These are phyloP conservation scores for Aspergillus candidus DNA, from an alignment of 2,329 filamentous ascomycete genomes.

Conservation along the genomic window DNA sequence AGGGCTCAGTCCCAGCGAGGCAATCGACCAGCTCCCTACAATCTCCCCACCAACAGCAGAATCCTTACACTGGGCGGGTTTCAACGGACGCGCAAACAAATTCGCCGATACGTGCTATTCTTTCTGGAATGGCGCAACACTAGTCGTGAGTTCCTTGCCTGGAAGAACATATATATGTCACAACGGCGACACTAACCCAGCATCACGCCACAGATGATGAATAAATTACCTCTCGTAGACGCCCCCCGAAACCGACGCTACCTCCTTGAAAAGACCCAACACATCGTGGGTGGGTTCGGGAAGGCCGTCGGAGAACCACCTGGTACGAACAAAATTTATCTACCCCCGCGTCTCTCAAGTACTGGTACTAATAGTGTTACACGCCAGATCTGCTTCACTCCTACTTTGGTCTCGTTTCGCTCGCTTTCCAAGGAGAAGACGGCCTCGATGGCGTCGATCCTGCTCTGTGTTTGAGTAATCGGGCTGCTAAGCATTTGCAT, in stretches of 20 bases:
- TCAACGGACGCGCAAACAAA: slow-evolving; percentile 90
- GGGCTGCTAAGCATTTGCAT: slow-evolving; percentile 36
- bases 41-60: slow-evolving; percentile 18
- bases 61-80: slow-evolving; percentile 57
- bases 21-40: slow-evolving; percentile 23
- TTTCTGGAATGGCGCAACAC: slow-evolving; percentile 78
- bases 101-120: slow-evolving; percentile 90
- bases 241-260: slow-evolving; percentile 62
- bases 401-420: slow-evolving; percentile 75
- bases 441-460: slow-evolving; percentile 67
- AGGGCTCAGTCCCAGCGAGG: slow-evolving; percentile 18
- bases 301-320: slow-evolving; percentile 63
- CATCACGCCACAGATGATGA: slow-evolving; percentile 50
- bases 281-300: slow-evolving; percentile 76
- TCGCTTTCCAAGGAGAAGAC: slow-evolving; percentile 66
- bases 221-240: slow-evolving; percentile 54
- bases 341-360: background rate
- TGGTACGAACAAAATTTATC: slow-evolving; percentile 41
- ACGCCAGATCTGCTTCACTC: slow-evolving; percentile 72
- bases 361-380: background rate
- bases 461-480: slow-evolving; percentile 65
- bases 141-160: slow-evolving; percentile 34
- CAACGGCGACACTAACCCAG: no score
- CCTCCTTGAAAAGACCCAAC: slow-evolving; percentile 78
- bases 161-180: no score